phyloP scores from a whole-genome alignment of 768 basidiomycete genomes.

The Termitomyces sp. region DNA sequence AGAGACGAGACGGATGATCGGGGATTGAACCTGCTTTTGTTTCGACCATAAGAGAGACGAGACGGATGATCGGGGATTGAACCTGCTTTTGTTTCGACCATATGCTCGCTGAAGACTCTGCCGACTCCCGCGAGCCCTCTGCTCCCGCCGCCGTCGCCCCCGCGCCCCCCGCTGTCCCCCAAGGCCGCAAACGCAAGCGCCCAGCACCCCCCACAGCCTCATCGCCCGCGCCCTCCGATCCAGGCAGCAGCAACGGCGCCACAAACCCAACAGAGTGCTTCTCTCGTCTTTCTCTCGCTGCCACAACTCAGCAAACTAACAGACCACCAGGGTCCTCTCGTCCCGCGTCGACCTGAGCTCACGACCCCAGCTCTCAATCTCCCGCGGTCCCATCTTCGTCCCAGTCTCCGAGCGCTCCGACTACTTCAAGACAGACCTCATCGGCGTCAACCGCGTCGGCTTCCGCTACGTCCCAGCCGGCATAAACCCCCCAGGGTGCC shows the following conservation, averaged over 20 bases:
- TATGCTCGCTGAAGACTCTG: constrained; percentile 28
- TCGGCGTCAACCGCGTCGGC: constrained; percentile 69
- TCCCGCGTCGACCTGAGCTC: constrained; percentile 65
- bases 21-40: neutral
- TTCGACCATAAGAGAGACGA: constrained; percentile 6
- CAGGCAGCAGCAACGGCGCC: constrained; percentile 25
- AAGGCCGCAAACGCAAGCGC: constrained; percentile 53
- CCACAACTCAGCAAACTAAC: neutral
- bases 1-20: neutral
- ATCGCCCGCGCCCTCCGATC: constrained; percentile 59
- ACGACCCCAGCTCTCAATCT: constrained; percentile 66
- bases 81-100: neutral
- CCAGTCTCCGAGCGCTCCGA: constrained; percentile 49
- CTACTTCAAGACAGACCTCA: constrained; percentile 63
- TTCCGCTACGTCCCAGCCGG: constrained; percentile 81
- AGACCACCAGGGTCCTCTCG: constrained; percentile 42
- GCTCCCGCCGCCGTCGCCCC: constrained; percentile 2
- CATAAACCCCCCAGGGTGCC: constrained; percentile 52
- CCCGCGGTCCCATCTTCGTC: constrained; percentile 66
- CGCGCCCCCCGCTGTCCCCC: constrained; percentile 18
- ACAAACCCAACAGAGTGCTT: constrained; percentile 31
- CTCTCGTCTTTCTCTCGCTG: neutral
- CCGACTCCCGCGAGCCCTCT: constrained; percentile 15
- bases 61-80: neutral
- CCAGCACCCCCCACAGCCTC: constrained; percentile 37